Evolutionary conservation across 2,329 filamentous ascomycete species (phyloP).

Genomic region (Lithohypha guttulata): DNA sequence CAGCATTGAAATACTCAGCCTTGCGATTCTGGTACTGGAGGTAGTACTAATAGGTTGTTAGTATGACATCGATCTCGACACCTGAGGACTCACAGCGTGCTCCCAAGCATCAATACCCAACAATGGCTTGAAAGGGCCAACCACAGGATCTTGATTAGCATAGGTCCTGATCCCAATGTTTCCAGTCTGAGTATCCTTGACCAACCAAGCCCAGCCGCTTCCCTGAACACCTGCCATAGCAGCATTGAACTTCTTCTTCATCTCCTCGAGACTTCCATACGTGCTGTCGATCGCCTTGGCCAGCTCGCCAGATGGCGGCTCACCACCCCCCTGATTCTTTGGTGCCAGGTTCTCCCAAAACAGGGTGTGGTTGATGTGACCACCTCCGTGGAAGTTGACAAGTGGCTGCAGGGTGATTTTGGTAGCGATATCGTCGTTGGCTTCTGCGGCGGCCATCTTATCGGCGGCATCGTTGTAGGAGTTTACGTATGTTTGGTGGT

Average conservation of each 20-base stretch:
- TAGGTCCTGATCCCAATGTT: slow-evolving; percentile 51
- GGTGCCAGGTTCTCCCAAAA: slow-evolving; percentile 69
- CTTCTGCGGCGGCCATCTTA: slow-evolving; percentile 48
- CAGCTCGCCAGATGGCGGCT: slow-evolving; percentile 49
- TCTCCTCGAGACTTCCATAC: slow-evolving; percentile 47
- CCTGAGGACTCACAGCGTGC: slow-evolving; percentile 47
- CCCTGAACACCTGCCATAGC: slow-evolving; percentile 56
- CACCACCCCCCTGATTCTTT: slow-evolving; percentile 50
- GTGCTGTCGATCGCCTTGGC: slow-evolving; percentile 47
- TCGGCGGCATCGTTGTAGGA: slow-evolving; percentile 70
- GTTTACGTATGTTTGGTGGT: slow-evolving; percentile 87
- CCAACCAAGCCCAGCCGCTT: slow-evolving; percentile 53
- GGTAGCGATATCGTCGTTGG: slow-evolving; percentile 47
- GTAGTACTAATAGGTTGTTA: slow-evolving; percentile 28
- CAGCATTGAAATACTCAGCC: slow-evolving; percentile 85
- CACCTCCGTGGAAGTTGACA: slow-evolving; percentile 82
- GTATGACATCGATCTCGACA: neutral
- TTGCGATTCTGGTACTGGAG: slow-evolving; percentile 95
- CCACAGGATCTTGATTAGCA: slow-evolving; percentile 80
- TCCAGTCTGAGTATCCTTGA: slow-evolving; percentile 52
- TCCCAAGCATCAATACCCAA: slow-evolving; percentile 92
- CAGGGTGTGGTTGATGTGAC: slow-evolving; percentile 84
- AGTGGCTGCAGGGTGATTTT: slow-evolving; percentile 58
- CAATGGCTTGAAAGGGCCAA: slow-evolving; percentile 70
- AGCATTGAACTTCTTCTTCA: slow-evolving; percentile 54